Evolutionary conservation across 83 land plant genomes (phyloP).

Genomic region (Larix sibirica): DNA sequence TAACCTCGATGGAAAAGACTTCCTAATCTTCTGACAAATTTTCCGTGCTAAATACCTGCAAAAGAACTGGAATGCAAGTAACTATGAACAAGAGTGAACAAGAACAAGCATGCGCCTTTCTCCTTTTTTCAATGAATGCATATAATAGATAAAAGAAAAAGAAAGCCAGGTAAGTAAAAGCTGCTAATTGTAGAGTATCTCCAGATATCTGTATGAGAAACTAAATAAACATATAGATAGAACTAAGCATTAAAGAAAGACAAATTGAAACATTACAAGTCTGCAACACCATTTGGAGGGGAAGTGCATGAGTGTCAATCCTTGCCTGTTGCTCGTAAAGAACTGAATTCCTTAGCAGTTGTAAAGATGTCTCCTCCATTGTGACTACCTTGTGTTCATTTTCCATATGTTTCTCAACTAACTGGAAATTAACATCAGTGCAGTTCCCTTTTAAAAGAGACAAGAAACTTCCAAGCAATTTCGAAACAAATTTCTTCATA

Average conservation of each 20-base stretch:
- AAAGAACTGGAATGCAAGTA: constrained; percentile 34
- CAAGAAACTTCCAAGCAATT: constrained; percentile 31
- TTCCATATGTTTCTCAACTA: background rate
- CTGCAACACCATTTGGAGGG: background rate
- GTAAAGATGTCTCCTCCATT: constrained; percentile 33
- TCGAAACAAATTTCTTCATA: constrained; percentile 44
- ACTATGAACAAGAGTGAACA: background rate
- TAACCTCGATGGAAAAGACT: constrained; percentile 23
- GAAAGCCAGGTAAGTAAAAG: constrained; percentile 9
- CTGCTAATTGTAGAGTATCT: background rate
- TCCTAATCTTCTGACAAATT: constrained; percentile 31
- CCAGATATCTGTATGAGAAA: background rate
- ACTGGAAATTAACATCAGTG: background rate
- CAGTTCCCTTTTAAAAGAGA: background rate
- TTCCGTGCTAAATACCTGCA: constrained; percentile 42
- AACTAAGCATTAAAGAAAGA: background rate
- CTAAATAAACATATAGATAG: background rate
- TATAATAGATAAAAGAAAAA: constrained; percentile 6
- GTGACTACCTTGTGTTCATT: constrained; percentile 16
- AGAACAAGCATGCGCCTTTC: background rate
- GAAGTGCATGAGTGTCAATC: background rate
- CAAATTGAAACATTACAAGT: background rate
- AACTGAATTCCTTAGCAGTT: constrained; percentile 33
- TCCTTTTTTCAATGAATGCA: background rate
- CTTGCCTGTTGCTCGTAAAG: constrained; percentile 58